Evolutionary conservation across 306 rosid genomes (phyloP), one percentile per base, ranked within the genome.

Genomic region (Rubus parviflorus): DNA sequence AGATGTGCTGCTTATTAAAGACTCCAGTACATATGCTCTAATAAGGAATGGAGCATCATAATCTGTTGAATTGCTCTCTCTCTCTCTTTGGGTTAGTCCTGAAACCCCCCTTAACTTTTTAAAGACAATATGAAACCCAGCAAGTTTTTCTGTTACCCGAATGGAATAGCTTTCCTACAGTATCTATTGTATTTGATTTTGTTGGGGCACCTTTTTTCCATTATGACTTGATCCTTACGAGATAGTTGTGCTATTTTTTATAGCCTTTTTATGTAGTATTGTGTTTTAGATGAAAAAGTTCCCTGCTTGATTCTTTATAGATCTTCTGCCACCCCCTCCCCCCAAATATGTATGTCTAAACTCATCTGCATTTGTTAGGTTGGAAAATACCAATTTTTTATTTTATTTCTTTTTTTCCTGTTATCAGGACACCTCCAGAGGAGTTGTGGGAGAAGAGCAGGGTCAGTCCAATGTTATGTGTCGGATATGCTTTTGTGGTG

Each of bases 401-500:
- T 57, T 25, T 42, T 42, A 42, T 42, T 42, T 7, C 3, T 1
- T 58, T 54, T 20, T 52, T 42, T 38, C 0, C 7, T 43, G 73
- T 72, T n/a, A 74, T 82, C 89, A 95, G 99, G 97, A 91, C 80
- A 79, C 87, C 43, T 49, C 86, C 0, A 88, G 89, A 73, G 88
- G 85, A 76, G 16, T 68, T 58, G 83, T 68, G 40, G 91, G 91
- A 54, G 98, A 96, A 83, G 97, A 92, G 67, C 96, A 72, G 68
- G 89, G 96, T 37, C 91, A 82, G 62, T 83, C 93, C 74, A 92
- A 86, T 75, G 90, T 90, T 56, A 88, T 91, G 89, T 96, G 99
- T 86, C 89, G 98, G 48, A 88, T 96, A 90, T 96, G 99, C 78
- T 92, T 92, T 83, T 87, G 83, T 75, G 94, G 93, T 42, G 99